A percentile compares a stretch with the other conserved stretches of the same genome.
phyloP scores from a whole-genome alignment of 331 rosid species.

The Pyracantha coccinea region DNA sequence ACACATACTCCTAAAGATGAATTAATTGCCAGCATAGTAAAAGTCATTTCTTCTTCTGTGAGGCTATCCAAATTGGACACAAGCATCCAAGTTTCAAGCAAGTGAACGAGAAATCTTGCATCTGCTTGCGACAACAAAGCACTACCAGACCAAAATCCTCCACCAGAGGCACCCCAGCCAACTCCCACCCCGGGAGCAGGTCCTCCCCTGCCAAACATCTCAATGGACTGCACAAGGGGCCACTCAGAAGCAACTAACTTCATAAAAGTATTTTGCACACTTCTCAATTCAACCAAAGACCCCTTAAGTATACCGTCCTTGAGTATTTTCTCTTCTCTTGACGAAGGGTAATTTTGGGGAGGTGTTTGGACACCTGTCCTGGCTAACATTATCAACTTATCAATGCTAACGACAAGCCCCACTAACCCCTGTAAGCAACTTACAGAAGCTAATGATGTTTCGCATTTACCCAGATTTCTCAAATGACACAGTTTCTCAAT shows the following conservation, averaged over 20 bases:
- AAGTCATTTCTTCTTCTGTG: constrained; percentile 36
- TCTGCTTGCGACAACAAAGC: constrained; percentile 60
- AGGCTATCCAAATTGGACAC: constrained; percentile 13
- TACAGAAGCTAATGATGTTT: constrained; percentile 71
- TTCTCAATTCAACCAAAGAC: constrained; percentile 44
- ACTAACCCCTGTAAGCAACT: constrained; percentile 66
- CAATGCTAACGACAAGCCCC: constrained; percentile 35
- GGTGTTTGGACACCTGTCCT: constrained; percentile 30
- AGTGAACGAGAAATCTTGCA: constrained; percentile 41
- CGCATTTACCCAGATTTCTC: constrained; percentile 51
- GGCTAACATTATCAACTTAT: constrained; percentile 59
- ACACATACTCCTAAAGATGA: constrained; percentile 49
- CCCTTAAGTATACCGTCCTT: constrained; percentile 55
- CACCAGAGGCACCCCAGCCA: constrained; percentile 90
- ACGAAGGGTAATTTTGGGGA: constrained; percentile 29
- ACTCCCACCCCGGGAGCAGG: constrained; percentile 89
- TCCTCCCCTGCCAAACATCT: constrained; percentile 89
- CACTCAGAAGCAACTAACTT: constrained; percentile 54
- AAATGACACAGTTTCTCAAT: constrained; percentile 47
- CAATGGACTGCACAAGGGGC: constrained; percentile 47
- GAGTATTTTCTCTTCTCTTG: constrained; percentile 63
- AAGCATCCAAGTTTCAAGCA: constrained; percentile 41
- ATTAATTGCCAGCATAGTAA: constrained; percentile 36
- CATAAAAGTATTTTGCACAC: constrained; percentile 39
- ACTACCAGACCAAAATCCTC: constrained; percentile 80